Evolutionary conservation across 208 protist species (phyloP).

Genomic region (Strigomonas culicis): DNA sequence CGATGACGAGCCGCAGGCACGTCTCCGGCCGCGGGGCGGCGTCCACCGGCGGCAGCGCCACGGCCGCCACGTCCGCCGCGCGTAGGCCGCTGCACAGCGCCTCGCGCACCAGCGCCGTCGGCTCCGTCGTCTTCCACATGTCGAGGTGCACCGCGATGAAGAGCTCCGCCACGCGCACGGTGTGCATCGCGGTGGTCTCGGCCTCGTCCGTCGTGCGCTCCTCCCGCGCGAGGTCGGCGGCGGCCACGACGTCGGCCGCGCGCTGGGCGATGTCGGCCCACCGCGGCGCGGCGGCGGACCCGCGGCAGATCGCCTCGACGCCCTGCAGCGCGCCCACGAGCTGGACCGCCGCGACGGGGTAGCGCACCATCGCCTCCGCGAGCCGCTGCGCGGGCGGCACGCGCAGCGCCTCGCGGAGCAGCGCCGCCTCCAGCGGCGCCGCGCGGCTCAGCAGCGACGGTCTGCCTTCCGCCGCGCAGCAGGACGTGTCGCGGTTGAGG

Average conservation of each 20-base stretch:
- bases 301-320: conserved; percentile 23
- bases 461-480: conserved; percentile 7
- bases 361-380: conserved; percentile 39
- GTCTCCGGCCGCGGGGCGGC: background rate
- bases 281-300: conserved; percentile 14
- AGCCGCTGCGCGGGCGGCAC: conserved; percentile 41
- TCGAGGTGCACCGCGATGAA: conserved; percentile 69
- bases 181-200: background rate
- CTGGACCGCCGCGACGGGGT: conserved; percentile 44
- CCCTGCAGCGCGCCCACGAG: conserved; percentile 53
- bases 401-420: conserved; percentile 25
- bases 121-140: conserved; percentile 68
- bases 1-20: background rate
- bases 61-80: background rate
- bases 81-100: conserved; percentile 7
- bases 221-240: conserved; percentile 2
- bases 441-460: conserved; percentile 53
- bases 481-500: conserved; percentile 26
- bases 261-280: conserved; percentile 15
- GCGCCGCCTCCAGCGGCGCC: conserved; percentile 31
- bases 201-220: conserved; percentile 4
- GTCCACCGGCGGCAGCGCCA: background rate
- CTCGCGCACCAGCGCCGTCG: conserved; percentile 18
- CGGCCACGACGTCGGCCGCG: background rate
- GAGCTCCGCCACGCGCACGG: conserved; percentile 18